These are phyloP conservation scores for Juncus inflexus DNA, from an alignment of 176 grass and related monocot genomes.

Conservation along the genomic window DNA sequence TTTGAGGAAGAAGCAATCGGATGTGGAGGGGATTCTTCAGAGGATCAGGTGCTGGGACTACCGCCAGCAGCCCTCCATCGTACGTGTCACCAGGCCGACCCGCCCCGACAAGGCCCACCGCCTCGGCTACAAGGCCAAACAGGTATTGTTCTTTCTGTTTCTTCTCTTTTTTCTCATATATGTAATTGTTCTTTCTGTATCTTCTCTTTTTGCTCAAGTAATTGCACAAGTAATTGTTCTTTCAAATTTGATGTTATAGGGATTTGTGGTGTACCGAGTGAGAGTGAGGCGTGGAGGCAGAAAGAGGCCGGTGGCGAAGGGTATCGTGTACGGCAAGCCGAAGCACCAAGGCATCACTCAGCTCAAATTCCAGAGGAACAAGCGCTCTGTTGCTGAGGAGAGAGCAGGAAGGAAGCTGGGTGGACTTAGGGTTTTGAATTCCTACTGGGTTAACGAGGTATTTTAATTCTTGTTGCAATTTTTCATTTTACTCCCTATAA, in stretches of 20 bases:
- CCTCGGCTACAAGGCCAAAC: slow-evolving; percentile 90
- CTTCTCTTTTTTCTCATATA: no score
- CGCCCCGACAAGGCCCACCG: slow-evolving; percentile 76
- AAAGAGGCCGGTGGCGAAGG: slow-evolving; percentile 63
- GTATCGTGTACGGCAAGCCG: slow-evolving; percentile 80
- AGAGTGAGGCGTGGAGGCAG: slow-evolving; percentile 54
- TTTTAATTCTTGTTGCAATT: neutral
- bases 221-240: no score
- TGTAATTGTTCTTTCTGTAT: no score
- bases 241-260: no score
- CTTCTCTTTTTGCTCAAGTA: neutral
- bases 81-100: slow-evolving; percentile 43
- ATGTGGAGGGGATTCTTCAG: slow-evolving; percentile 35
- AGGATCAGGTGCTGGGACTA: slow-evolving; percentile 35
- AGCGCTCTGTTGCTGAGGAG: slow-evolving; percentile 90
- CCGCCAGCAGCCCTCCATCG: slow-evolving; percentile 31
- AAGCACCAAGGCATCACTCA: slow-evolving; percentile 92
- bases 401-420: slow-evolving; percentile 75
- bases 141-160: slow-evolving; percentile 44
- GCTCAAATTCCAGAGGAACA: slow-evolving; percentile 96
- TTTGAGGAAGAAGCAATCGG: slow-evolving; percentile 58
- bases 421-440: slow-evolving; percentile 84
- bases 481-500: no score
- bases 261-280: slow-evolving; percentile 32
- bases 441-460: slow-evolving; percentile 91